Base-by-base conservation (phyloP, 2,329 filamentous ascomycete species). In the Fusarium nodosum region DNA sequence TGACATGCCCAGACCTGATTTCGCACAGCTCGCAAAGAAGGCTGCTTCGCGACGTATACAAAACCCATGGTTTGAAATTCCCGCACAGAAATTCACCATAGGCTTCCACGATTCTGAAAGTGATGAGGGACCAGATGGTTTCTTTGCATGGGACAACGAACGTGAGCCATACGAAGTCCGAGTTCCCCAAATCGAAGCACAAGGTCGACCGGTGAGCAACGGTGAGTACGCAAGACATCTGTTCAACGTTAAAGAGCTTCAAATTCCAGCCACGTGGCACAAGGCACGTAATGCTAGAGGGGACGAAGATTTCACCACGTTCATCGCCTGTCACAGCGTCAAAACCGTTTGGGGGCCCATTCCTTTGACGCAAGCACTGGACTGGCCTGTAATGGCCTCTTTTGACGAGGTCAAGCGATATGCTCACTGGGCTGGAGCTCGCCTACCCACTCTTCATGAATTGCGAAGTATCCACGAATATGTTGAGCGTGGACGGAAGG, bases 111-210 rank as follows among this genome's bases (percentile, higher is more conserved):
- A 64, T 2, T 38, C 57, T 12, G 66, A 69, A 18, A 45, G 33
- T 0, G 47, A 70, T 2, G 50, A 28, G 2, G 66, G 66, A 1
- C 62, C 42, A 10, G 16, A 52, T 15, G 33, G 66, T 16, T 70
- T 70, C 57, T 69, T 70, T 33, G 62, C 66, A 0, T 70, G 57
- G 67, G 67, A 68, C 16, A 69, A 70, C 3, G 67, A 69, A 22
- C 67, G 66, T 0, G 62, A 68, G 26, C 67, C 67, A 2, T 60
- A 70, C 8, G 30, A 63, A 4, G 28, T 45, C 2, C 13, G 38
- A 8, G 42, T 64, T 1, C 22, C 28, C 0, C 28, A 30, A 4
- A 28, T 68, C 1, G 54, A 60, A 11, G 12, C 63, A 16, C 67
- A 70, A 39, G 67, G 22, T 18, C 42, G 54, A 3, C 63, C 67